Conservation (phyloP, 106 monocot species). For the Platanthera zijinensis region DNA sequence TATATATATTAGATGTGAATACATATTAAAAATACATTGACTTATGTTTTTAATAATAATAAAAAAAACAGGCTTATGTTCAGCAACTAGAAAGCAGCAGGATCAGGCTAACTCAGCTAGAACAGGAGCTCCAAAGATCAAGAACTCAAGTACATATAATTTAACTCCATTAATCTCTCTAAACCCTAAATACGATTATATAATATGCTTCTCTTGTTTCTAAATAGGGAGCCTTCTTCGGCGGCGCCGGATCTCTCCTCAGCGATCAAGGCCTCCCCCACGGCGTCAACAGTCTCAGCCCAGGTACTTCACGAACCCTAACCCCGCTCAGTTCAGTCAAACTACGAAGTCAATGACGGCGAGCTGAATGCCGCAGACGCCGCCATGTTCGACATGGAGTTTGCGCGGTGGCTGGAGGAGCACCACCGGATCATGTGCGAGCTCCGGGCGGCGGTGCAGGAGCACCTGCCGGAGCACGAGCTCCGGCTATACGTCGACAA, state of each 20-base stretch:
- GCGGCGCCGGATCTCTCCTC: constrained; percentile 32
- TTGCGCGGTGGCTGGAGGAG: constrained; percentile 53
- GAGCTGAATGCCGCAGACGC: constrained; percentile 26
- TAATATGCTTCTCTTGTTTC: not conserved
- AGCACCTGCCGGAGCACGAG: constrained; percentile 47
- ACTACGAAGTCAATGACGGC: not conserved
- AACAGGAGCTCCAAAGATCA: constrained; percentile 70
- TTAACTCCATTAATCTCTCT: not conserved
- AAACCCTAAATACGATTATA: not conserved
- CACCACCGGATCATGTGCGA: constrained; percentile 46
- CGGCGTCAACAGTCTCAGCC: constrained; percentile 30
- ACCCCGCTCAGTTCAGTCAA: not conserved
- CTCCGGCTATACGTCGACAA: constrained; percentile 45
- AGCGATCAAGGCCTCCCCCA: constrained; percentile 43
- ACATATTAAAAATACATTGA: no score
- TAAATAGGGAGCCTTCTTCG: constrained; percentile 42
- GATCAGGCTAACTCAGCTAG: constrained; percentile 60
- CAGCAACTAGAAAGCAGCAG: constrained; percentile 74
- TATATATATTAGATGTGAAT: no score
- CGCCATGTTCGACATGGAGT: constrained; percentile 71
- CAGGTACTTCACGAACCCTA: constrained; percentile 22
- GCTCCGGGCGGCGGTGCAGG: constrained; percentile 48
- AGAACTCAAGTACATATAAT: constrained; percentile 42
- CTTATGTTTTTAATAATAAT: not conserved
- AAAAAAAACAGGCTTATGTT: constrained; percentile 58